phyloP scores from a whole-genome alignment of 139 green algal species.

The Limnomonas spitsbergensis region DNA sequence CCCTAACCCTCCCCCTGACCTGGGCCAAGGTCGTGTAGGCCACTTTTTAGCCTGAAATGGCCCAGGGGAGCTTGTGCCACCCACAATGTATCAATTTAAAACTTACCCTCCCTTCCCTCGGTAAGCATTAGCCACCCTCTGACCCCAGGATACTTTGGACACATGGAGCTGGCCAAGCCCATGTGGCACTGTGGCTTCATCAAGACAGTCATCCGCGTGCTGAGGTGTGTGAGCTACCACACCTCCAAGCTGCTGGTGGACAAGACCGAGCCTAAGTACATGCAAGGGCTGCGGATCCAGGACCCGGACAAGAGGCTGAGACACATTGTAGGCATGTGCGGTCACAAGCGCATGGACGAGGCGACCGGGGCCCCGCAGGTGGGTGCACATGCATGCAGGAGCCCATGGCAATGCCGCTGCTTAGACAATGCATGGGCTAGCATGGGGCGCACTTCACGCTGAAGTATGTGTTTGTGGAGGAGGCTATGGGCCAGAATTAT shows the following conservation, averaged over 20 bases:
- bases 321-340: constrained; percentile 62
- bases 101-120: too few species aligned
- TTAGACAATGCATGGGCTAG: too few species aligned
- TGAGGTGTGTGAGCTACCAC: constrained; percentile 93
- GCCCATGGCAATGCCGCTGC: too few species aligned
- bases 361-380: constrained; percentile 61
- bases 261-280: constrained; percentile 73
- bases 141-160: constrained; percentile 98
- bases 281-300: constrained; percentile 46
- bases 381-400: too few species aligned
- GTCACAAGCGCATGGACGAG: constrained; percentile 46
- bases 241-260: constrained; percentile 84
- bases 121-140: constrained; percentile 86
- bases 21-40: too few species aligned
- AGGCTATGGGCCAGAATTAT: too few species aligned
- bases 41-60: too few species aligned
- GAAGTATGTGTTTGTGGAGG: too few species aligned
- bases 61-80: too few species aligned
- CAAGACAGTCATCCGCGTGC: constrained; percentile 85
- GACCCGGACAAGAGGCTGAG: constrained; percentile 74
- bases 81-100: too few species aligned
- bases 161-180: constrained; percentile 93
- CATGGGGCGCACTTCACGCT: too few species aligned
- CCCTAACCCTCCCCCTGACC: constrained; percentile 90
- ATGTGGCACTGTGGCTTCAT: constrained; percentile 97